Evolutionary conservation across 2,329 filamentous ascomycete species (phyloP).

Genomic region (Colletotrichum sp.): DNA sequence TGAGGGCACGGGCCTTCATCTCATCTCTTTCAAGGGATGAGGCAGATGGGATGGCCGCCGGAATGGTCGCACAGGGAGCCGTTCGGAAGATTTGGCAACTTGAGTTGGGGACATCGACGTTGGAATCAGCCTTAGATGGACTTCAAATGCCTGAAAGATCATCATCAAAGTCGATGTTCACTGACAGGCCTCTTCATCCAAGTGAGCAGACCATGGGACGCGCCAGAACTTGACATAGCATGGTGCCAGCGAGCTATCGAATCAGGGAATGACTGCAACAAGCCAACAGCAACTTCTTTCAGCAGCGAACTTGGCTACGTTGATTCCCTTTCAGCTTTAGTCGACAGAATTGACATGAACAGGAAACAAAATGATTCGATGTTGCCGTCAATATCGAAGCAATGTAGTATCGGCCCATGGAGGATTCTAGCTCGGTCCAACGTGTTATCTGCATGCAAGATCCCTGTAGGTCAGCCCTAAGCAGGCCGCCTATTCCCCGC

Average conservation of each 20-base stretch:
- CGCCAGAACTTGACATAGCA: neutral
- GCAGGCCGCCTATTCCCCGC: conserved; percentile 22
- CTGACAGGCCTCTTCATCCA: neutral
- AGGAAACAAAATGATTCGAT: neutral
- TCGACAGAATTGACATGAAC: neutral
- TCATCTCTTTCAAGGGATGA: neutral
- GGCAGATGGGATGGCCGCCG: neutral
- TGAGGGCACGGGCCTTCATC: conserved; percentile 8
- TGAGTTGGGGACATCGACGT: neutral
- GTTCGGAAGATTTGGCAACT: neutral
- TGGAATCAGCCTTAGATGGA: neutral
- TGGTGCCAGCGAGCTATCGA: neutral
- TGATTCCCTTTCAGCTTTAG: neutral
- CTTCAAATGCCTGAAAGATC: neutral
- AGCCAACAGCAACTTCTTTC: neutral
- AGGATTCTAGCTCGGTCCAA: neutral
- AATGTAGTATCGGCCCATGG: neutral
- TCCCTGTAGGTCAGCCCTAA: neutral
- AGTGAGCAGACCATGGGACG: neutral
- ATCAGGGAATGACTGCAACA: neutral
- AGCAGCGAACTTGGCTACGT: neutral
- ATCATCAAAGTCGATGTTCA: neutral
- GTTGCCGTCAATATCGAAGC: neutral
- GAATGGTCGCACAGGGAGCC: neutral
- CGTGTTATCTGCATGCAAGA: neutral